Conservation (phyloP, 768 basidiomycete species). For the Phylloporus sp. region DNA sequence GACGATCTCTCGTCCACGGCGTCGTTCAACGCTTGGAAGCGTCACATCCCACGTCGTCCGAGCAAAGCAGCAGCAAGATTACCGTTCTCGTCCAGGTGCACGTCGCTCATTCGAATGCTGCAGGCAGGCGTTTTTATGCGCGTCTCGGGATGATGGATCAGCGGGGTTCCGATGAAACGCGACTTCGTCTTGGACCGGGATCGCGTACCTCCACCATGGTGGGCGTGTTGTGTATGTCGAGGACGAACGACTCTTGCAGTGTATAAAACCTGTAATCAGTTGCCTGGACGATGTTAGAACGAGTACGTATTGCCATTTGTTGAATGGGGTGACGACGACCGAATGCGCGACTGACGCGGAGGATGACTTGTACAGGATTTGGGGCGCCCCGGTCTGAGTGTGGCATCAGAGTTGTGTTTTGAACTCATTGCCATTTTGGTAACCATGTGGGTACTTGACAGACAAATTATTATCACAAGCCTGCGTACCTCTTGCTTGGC, state of each 20-base stretch:
- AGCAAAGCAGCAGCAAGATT: constrained; percentile 9
- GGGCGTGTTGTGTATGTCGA: constrained; percentile 23
- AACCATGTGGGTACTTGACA: too few species aligned
- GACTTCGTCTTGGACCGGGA: constrained; percentile 12
- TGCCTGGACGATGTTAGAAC: too few species aligned
- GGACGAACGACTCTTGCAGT: not conserved
- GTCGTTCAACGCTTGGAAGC: constrained; percentile 25
- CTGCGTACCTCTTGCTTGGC: too few species aligned
- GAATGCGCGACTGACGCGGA: too few species aligned
- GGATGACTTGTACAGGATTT: too few species aligned
- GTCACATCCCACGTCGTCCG: not conserved
- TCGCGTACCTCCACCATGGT: constrained; percentile 22
- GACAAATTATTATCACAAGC: too few species aligned
- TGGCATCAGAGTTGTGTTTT: too few species aligned
- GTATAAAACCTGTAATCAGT: not conserved
- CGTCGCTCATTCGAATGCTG: constrained; percentile 23
- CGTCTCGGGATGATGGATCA: constrained; percentile 29
- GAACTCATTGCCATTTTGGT: too few species aligned
- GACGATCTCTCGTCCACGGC: constrained; percentile 25
- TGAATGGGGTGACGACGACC: too few species aligned
- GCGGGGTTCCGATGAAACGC: constrained; percentile 4
- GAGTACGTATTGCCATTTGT: too few species aligned
- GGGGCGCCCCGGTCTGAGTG: too few species aligned
- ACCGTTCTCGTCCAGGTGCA: constrained; percentile 26
- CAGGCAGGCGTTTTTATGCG: constrained; percentile 25